Evolutionary conservation across 345 rosid genomes (phyloP), one percentile per base, ranked within the genome.

Genomic region (Acer saccharum): DNA sequence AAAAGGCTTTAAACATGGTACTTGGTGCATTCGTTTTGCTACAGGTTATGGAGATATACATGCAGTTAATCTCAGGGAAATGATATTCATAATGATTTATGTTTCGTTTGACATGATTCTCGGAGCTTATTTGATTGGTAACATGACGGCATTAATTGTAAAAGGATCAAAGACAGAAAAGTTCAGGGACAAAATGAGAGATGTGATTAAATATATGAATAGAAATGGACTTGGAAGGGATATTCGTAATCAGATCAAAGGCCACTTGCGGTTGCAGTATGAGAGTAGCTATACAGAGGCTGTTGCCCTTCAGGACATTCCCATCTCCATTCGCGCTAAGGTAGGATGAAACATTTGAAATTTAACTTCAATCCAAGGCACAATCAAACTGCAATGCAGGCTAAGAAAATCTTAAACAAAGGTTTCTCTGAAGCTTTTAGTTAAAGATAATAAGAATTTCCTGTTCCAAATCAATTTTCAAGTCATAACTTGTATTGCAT

Each of bases 11-110:
- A 52, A 67, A n/a, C 27, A 67, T 8, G 71, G 10, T 29, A 23
- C 25, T 23, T 23, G 25, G 32, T 29, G 39, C 72, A 16, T 74
- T 78, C n/a, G 62, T 7, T 80, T 18, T 68, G 54, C 29, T 18
- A 63, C 88, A 96, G 99, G 99, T 27, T 96, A 96, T 86, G 99
- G 99, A 88, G 99, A 96, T 62, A 88, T 96, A 80, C 99, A 94
- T 68, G 99, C 99, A 3, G 98, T 96, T 78, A 96, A 96, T 78
- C 1, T 92, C 71, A 91, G 99, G 86, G 99, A 96, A 85, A 96
- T 96, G 99, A 91, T 96, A 83, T 96, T 96, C 39, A 71, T 94
- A 71, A 96, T 96, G 99, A 79, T 89, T 57, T 96, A 83, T 80
- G 95, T 94, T 71, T 96, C 99, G 8, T 90, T 96, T 58, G 99